Conservation (phyloP, 768 basidiomycete species). For the Phylloporus sp. region DNA sequence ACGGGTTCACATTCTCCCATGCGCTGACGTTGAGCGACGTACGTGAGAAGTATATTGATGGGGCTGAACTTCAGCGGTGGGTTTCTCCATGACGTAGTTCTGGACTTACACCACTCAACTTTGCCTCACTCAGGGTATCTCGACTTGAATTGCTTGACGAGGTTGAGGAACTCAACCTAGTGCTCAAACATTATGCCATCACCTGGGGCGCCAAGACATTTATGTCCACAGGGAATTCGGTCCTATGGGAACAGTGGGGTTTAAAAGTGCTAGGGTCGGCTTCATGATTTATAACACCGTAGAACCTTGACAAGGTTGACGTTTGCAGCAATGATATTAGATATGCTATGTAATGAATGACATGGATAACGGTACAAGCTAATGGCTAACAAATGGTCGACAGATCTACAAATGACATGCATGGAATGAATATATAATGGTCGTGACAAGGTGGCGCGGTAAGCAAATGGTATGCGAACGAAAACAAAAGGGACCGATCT, state of each 20-base stretch:
- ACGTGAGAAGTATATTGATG: constrained; percentile 44
- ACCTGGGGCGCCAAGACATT: constrained; percentile 50
- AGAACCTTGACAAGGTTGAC: neutral
- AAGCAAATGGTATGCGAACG: neutral
- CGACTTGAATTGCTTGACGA: constrained; percentile 88
- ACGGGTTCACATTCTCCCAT: constrained; percentile 50
- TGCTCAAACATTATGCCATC: constrained; percentile 85
- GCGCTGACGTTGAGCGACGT: constrained; percentile 72
- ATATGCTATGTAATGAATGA: neutral
- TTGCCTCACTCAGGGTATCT: constrained; percentile 52
- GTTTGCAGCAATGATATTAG: constrained; percentile 3
- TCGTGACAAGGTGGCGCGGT: constrained; percentile 10
- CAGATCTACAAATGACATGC: constrained; percentile 9
- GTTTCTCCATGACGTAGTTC: constrained; percentile 3
- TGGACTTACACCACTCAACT: neutral
- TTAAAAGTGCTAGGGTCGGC: neutral
- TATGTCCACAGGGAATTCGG: neutral
- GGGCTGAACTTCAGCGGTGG: constrained; percentile 56
- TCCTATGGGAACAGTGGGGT: constrained; percentile 17
- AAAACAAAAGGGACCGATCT: constrained; percentile 4
- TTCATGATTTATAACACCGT: neutral
- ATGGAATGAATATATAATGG: neutral
- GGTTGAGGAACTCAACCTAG: constrained; percentile 89
- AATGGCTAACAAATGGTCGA: neutral
- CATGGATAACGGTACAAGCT: constrained; percentile 17